Evolutionary conservation across 2,329 filamentous ascomycete genomes (phyloP).

Genomic region (Fusarium tuaranense): DNA sequence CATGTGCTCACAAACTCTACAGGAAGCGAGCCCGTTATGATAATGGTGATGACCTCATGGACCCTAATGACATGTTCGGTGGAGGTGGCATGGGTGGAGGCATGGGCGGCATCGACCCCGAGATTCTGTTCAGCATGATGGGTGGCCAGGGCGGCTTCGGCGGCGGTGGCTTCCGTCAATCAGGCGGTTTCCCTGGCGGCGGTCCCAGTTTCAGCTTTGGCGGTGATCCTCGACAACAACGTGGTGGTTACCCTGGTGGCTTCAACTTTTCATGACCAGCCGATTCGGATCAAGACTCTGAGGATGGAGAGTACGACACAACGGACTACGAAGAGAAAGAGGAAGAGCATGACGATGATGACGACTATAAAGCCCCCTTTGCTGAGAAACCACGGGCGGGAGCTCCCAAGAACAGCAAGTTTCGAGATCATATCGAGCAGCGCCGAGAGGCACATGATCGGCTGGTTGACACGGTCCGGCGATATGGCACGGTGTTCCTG

Average conservation of each 20-base stretch:
- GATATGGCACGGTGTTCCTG: conserved; percentile 55
- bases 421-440: conserved; percentile 46
- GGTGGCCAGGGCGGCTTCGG: conserved; percentile 71
- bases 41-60: conserved; percentile 90
- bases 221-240: conserved; percentile 49
- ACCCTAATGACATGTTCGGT: conserved; percentile 87
- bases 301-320: conserved; percentile 49
- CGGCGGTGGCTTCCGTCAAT: conserved; percentile 64
- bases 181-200: conserved; percentile 63
- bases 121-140: conserved; percentile 88
- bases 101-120: conserved; percentile 78
- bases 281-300: conserved; percentile 50
- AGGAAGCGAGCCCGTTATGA: conserved; percentile 93
- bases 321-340: conserved; percentile 40
- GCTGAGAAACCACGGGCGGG: conserved; percentile 28
- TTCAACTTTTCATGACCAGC: conserved; percentile 64
- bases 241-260: conserved; percentile 53
- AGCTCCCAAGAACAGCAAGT: conserved; percentile 38
- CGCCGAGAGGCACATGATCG: conserved; percentile 51
- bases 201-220: conserved; percentile 71
- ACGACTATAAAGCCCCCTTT: conserved; percentile 38
- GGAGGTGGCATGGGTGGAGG: conserved; percentile 74
- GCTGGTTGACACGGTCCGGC: conserved; percentile 57
- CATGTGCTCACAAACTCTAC: conserved; percentile 49
- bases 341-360: conserved; percentile 40